Conservation (phyloP, 768 basidiomycete species). For the Suillus subalutaceus region DNA sequence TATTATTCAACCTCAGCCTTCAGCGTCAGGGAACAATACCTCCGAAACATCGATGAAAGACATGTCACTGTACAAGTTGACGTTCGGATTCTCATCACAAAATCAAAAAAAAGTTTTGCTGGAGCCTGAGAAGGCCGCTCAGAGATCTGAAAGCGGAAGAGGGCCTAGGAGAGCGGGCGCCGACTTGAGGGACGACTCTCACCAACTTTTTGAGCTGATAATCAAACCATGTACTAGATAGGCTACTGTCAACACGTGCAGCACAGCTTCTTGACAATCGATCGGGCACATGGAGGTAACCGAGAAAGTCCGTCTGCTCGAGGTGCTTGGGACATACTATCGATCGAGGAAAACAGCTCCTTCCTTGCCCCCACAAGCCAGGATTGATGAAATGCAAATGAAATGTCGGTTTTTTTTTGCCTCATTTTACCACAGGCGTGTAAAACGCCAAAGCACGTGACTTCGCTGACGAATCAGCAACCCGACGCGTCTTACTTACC, state of each 20-base stretch:
- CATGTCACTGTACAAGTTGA: background rate
- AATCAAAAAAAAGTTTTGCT: background rate
- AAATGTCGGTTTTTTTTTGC: no score
- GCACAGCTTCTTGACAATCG: background rate
- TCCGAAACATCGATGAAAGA: background rate
- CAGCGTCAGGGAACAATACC: background rate
- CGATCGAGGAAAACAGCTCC: background rate
- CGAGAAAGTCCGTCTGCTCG: background rate
- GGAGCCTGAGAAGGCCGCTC: background rate
- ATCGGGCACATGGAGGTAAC: background rate
- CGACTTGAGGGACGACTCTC: background rate
- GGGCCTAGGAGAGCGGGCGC: background rate
- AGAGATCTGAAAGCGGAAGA: background rate
- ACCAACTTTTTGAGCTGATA: background rate
- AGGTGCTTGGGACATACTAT: background rate
- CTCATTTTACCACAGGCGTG: no score
- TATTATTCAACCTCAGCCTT: background rate
- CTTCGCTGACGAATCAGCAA: no score
- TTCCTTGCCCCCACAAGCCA: no score
- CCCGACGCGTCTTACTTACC: no score
- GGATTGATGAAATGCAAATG: no score
- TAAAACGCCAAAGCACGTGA: no score
- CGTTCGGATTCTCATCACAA: background rate
- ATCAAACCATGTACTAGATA: background rate
- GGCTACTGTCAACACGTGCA: no score